These are phyloP conservation scores for Colletotrichum karsti DNA, from an alignment of 2,329 filamentous ascomycete species.

Conservation along the genomic window DNA sequence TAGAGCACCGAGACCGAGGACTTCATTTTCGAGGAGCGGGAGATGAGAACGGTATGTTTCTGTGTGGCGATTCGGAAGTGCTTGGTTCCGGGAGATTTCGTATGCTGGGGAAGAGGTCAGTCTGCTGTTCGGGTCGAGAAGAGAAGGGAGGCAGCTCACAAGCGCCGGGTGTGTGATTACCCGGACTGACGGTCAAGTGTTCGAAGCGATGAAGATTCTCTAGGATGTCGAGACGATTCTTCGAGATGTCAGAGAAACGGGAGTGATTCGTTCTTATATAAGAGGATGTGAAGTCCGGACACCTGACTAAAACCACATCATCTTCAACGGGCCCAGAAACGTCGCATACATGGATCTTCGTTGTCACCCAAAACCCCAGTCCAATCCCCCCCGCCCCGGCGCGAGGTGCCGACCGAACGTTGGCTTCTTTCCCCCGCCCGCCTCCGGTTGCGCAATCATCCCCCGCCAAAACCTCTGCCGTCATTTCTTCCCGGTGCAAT, in stretches of 20 bases:
- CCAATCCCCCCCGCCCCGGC: not conserved
- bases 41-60: too few relatives aligned
- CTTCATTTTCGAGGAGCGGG: conserved; percentile 42
- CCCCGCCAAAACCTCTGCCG: not conserved
- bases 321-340: not conserved
- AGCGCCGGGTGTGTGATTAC: not conserved
- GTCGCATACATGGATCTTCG: not conserved
- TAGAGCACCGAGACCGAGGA: conserved; percentile 48
- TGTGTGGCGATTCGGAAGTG: not conserved
- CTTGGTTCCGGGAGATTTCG: too few relatives aligned
- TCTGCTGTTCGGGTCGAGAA: not conserved
- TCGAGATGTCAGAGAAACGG: not conserved
- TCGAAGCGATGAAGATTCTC: not conserved
- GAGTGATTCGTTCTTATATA: not conserved
- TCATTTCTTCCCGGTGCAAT: not conserved
- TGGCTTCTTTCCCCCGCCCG: not conserved
- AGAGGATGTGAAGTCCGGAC: not conserved
- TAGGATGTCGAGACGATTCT: not conserved
- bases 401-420: not conserved
- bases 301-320: not conserved
- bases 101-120: too few relatives aligned
- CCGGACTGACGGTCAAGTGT: not conserved
- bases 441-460: not conserved
- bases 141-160: not conserved
- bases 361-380: not conserved